Percentiles rank a stretch among this genome's conserved stretches.
These are phyloP conservation scores for Tephrocybe sp. DNA, from an alignment of 768 basidiomycete genomes.

Conservation along the genomic window DNA sequence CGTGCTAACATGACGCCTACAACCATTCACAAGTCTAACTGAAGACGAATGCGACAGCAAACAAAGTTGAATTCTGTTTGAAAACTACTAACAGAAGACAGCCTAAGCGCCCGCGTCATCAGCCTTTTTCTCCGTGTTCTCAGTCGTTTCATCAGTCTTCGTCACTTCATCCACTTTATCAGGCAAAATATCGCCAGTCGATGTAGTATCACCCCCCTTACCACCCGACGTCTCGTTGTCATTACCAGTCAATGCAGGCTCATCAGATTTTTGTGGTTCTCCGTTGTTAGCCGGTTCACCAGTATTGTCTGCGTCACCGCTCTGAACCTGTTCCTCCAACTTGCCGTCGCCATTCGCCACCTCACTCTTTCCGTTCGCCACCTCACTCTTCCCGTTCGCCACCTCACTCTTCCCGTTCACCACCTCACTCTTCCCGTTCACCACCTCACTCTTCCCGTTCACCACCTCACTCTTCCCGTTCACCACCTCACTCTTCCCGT, in stretches of 20 bases:
- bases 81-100: background rate
- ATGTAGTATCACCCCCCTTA: too few species aligned
- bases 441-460: background rate
- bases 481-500: background rate
- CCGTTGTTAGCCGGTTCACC: background rate
- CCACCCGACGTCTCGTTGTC: background rate
- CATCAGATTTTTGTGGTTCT: background rate
- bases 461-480: too few species aligned
- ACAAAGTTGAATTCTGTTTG: background rate
- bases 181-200: too few species aligned
- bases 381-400: background rate
- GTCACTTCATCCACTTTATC: background rate
- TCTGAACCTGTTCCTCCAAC: slow-evolving; percentile 1
- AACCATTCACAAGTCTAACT: too few species aligned
- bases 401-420: background rate
- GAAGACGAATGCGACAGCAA: too few species aligned
- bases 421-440: background rate
- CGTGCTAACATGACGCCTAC: too few species aligned
- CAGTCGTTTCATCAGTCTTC: background rate
- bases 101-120: slow-evolving; percentile 3
- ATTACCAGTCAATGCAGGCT: background rate
- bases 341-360: background rate
- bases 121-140: background rate
- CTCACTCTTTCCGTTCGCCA: background rate
- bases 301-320: background rate